A percentile compares a stretch with the other conserved stretches of the same genome.
These are phyloP conservation scores for Westerdykella ornata DNA, from an alignment of 2,329 filamentous ascomycete species.

Conservation along the genomic window DNA sequence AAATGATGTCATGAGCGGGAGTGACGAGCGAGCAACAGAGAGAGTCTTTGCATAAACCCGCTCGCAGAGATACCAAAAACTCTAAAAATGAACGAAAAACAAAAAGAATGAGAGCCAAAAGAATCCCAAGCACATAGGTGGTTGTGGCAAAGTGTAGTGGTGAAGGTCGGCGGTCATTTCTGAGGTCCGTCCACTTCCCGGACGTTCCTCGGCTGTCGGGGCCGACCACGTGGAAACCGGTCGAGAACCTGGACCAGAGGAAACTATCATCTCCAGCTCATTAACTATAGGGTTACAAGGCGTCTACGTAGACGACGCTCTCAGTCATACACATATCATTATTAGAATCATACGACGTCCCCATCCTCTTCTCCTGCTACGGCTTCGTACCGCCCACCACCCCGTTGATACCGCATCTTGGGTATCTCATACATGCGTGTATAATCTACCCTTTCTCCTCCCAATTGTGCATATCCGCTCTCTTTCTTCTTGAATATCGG, in stretches of 20 bases:
- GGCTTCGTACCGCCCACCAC: constrained; percentile 52
- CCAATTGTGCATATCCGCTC: constrained; percentile 67
- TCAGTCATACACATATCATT: background rate
- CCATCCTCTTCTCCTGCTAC: constrained; percentile 40
- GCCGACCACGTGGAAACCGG: background rate
- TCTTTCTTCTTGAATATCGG: constrained; percentile 71
- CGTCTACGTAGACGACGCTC: background rate
- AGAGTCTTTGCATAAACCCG: background rate
- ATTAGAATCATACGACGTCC: background rate
- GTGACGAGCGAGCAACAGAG: background rate
- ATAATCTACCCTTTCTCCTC: constrained; percentile 77
- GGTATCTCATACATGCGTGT: constrained; percentile 84
- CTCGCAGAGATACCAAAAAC: too few species aligned
- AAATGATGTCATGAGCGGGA: constrained; percentile 30
- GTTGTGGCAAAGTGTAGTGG: background rate
- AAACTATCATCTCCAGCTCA: background rate
- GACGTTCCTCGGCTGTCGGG: constrained; percentile 6
- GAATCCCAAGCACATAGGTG: background rate
- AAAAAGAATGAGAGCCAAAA: background rate
- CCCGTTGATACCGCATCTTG: constrained; percentile 52
- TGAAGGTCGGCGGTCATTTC: constrained; percentile 1
- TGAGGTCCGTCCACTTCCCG: background rate
- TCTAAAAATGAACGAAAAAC: background rate
- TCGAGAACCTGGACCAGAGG: background rate
- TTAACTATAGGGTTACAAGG: constrained; percentile 2